Base-by-base conservation (phyloP, 2,329 filamentous ascomycete genomes). In the Aspergillus piperis region DNA sequence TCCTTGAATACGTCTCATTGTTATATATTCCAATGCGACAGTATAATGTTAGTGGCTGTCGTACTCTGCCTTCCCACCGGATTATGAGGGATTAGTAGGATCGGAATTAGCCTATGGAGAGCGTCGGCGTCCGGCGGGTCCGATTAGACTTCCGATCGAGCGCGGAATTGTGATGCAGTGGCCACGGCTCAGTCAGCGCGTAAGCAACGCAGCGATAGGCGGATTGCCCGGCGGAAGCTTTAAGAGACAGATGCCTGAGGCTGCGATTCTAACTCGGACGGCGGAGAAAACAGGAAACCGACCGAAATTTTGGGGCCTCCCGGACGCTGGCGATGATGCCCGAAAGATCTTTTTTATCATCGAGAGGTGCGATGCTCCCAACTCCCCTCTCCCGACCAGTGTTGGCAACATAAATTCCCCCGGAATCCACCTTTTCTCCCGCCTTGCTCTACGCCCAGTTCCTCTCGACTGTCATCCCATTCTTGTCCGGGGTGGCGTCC, bases 221-320 rank as follows among this genome's bases (percentile, higher is more conserved):
- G 27, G 13, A 48, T n/a, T 21, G 10, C 30, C 27, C 39, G 19
- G 17, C 49, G 13, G 32, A 53, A 21, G 13, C 13, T 15, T 32
- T 10, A 10, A 47, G 11, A 39, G 41, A 36, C 44, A 36, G n/a
- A 3, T 68, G 70, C 70, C 70, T 71, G 62, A 71, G 69, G 70
- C 66, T 48, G 19, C 50, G 17, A 38, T 13, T 62, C 62, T 60
- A 63, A 25, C 57, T 66, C 67, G 66, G 65, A 63, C 68, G 64
- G 65, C 70, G 70, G 72, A 71, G 71, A 70, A 69, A 71, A 65
- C 64, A 58, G 60, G 66, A 70, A 67, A 65, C 71, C 69, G 70
- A 68, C 69, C 69, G 67, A 73, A 70, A 66, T 73, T 74, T 73
- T 69, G 69, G 61, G 61, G 32, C 32, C 42, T 36, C 32, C 44